A percentile compares a stretch with the other conserved stretches of the same genome.
Conservation (phyloP, 1,284 basidiomycete species). For the Marasmius oreades region DNA sequence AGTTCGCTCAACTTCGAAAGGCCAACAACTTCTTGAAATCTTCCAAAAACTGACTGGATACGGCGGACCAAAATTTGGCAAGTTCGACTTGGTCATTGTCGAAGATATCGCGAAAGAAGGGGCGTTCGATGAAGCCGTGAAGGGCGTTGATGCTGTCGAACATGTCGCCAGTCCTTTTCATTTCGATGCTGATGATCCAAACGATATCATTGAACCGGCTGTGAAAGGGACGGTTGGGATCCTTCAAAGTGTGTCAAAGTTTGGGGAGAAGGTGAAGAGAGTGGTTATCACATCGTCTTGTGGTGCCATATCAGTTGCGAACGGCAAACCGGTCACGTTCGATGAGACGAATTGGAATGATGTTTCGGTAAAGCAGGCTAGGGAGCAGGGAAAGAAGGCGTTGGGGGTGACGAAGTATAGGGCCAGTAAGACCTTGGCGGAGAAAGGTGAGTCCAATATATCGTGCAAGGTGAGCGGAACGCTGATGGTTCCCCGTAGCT, state of each 20-base stretch:
- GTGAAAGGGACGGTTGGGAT: slow-evolving; percentile 40
- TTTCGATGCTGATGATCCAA: slow-evolving; percentile 27
- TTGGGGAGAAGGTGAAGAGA: slow-evolving; percentile 42
- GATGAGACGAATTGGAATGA: slow-evolving; percentile 61
- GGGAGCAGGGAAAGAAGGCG: slow-evolving; percentile 41
- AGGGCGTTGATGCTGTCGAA: slow-evolving; percentile 58
- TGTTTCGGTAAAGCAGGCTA: slow-evolving; percentile 39
- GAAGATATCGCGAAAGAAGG: slow-evolving; percentile 35
- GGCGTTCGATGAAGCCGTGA: slow-evolving; percentile 71
- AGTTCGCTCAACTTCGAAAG: no score
- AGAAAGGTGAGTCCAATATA: slow-evolving; percentile 29
- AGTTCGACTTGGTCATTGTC: slow-evolving; percentile 10
- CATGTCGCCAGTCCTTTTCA: slow-evolving; percentile 55
- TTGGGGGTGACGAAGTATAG: slow-evolving; percentile 30
- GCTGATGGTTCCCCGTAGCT: slow-evolving; percentile 23
- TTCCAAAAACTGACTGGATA: no score
- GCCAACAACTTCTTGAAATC: no score
- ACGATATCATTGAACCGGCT: slow-evolving; percentile 40
- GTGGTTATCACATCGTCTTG: slow-evolving; percentile 65
- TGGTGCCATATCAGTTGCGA: slow-evolving; percentile 45
- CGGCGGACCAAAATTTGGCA: no score
- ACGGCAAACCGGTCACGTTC: slow-evolving; percentile 27
- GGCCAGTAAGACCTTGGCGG: slow-evolving; percentile 45
- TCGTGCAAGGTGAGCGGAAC: not conserved
- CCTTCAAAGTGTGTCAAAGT: slow-evolving; percentile 32